These are phyloP conservation scores for Saussurea involucrata DNA, from an alignment of 129 eudicot species.

Conservation along the genomic window DNA sequence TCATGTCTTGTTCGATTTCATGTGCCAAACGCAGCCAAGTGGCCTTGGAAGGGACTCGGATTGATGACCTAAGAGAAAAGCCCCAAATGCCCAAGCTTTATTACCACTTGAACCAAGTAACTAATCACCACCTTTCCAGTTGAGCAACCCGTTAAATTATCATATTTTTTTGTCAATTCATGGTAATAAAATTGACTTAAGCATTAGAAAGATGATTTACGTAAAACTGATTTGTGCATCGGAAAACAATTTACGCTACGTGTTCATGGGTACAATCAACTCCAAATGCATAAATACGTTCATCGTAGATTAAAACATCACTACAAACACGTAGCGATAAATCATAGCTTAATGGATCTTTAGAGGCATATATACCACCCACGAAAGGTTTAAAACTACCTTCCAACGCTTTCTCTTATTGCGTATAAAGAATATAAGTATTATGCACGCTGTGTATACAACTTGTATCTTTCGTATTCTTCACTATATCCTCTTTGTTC, in stretches of 20 bases:
- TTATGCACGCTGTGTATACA: neutral
- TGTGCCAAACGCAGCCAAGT: too few relatives aligned
- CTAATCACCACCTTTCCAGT: neutral
- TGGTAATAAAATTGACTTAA: neutral
- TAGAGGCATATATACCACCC: constrained; percentile 18
- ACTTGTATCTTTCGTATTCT: neutral
- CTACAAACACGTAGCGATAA: constrained; percentile 7
- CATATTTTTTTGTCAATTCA: neutral
- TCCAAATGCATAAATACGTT: constrained; percentile 8
- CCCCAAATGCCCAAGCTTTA: neutral
- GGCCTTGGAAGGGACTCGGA: neutral
- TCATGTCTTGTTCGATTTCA: too few relatives aligned
- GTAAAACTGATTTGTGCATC: neutral
- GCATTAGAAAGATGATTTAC: too few relatives aligned
- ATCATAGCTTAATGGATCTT: neutral
- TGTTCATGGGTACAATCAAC: neutral
- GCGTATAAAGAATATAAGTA: constrained; percentile 11
- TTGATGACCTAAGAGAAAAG: neutral
- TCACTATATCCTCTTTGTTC: neutral
- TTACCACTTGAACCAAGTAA: too few relatives aligned
- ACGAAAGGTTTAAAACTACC: neutral
- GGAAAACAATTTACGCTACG: neutral
- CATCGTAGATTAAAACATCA: neutral
- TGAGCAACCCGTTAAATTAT: neutral
- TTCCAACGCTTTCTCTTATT: constrained; percentile 27